Percentiles rank a stretch among this genome's conserved stretches.
phyloP scores from a whole-genome alignment of 1,284 basidiomycete genomes.

The Cutaneotrichosporon arboriforme region DNA sequence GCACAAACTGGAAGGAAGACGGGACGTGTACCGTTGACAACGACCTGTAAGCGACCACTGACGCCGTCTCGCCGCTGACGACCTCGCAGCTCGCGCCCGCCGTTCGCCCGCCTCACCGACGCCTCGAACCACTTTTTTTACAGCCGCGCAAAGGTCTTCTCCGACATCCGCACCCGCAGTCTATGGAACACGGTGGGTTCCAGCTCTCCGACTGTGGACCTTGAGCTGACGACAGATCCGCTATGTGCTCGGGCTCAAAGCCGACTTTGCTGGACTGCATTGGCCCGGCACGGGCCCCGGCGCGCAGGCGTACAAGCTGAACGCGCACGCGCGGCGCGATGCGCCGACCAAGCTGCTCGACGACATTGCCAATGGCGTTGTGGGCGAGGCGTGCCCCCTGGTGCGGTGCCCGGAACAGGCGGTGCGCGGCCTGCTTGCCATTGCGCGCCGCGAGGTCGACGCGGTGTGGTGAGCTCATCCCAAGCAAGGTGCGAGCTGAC shows the following conservation, averaged over 20 bases:
- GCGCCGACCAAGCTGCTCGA: not conserved
- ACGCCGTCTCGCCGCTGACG: conserved; percentile 3
- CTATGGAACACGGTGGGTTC: not conserved
- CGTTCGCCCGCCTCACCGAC: conserved; percentile 30
- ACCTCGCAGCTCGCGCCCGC: conserved; percentile 21
- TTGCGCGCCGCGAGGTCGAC: conserved; percentile 30
- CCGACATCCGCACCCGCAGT: conserved; percentile 10
- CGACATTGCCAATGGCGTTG: conserved; percentile 1
- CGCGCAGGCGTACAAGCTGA: conserved; percentile 11
- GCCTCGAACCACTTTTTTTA: conserved; percentile 30
- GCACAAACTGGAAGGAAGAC: conserved; percentile 23
- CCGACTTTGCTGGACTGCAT: conserved; percentile 22
- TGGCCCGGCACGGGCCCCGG: conserved; percentile 28
- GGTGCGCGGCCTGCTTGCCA: conserved; percentile 37
- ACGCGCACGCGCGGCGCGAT: not conserved
- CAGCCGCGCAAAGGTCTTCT: conserved; percentile 28
- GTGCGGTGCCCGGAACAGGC: conserved; percentile 25
- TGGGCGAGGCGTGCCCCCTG: conserved; percentile 30
- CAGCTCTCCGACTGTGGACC: not conserved
- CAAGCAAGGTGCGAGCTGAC: conserved; percentile 12
- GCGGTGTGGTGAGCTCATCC: conserved; percentile 8
- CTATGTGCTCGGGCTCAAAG: conserved; percentile 22
- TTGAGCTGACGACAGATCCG: conserved; percentile 26
- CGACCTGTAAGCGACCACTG: conserved; percentile 20
- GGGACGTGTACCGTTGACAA: conserved; percentile 18